Conservation (phyloP, 208 protist species). For the Crithidia brevicula region DNA sequence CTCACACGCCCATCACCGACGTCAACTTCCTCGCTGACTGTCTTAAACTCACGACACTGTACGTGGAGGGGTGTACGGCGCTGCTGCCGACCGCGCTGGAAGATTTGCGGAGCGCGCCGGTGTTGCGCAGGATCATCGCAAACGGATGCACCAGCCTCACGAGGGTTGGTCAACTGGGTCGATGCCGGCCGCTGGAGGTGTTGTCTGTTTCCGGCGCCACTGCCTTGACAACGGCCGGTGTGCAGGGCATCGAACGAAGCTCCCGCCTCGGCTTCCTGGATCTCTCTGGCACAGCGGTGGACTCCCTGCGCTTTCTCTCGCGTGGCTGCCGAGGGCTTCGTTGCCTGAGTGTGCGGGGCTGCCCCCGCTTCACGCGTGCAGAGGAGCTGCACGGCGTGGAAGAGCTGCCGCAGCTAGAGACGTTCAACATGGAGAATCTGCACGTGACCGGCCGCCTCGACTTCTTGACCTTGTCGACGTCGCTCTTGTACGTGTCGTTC, state of each 20-base stretch:
- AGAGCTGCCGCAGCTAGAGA: slow-evolving; percentile 37
- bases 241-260: slow-evolving; percentile 43
- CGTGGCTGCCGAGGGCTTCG: slow-evolving; percentile 35
- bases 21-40: slow-evolving; percentile 51
- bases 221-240: slow-evolving; percentile 33
- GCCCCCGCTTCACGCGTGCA: slow-evolving; percentile 17
- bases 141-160: slow-evolving; percentile 35
- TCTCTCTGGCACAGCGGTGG: slow-evolving; percentile 43
- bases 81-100: slow-evolving; percentile 37
- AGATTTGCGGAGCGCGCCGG: slow-evolving; percentile 39
- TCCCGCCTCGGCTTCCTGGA: slow-evolving; percentile 44
- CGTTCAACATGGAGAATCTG: slow-evolving; percentile 45
- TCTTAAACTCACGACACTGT: slow-evolving; percentile 38
- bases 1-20: slow-evolving; percentile 48
- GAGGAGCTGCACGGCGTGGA: slow-evolving; percentile 47
- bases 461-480: slow-evolving; percentile 27
- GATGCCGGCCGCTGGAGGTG: slow-evolving; percentile 32
- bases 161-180: slow-evolving; percentile 39
- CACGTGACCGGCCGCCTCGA: slow-evolving; percentile 12
- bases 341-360: slow-evolving; percentile 42
- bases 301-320: slow-evolving; percentile 34
- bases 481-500: slow-evolving; percentile 30
- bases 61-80: slow-evolving; percentile 52
- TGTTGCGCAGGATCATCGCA: slow-evolving; percentile 42
- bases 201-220: slow-evolving; percentile 40